Evolutionary conservation across 768 basidiomycete genomes (phyloP).

Genomic region (Tylopilus vinaceipallidus): DNA sequence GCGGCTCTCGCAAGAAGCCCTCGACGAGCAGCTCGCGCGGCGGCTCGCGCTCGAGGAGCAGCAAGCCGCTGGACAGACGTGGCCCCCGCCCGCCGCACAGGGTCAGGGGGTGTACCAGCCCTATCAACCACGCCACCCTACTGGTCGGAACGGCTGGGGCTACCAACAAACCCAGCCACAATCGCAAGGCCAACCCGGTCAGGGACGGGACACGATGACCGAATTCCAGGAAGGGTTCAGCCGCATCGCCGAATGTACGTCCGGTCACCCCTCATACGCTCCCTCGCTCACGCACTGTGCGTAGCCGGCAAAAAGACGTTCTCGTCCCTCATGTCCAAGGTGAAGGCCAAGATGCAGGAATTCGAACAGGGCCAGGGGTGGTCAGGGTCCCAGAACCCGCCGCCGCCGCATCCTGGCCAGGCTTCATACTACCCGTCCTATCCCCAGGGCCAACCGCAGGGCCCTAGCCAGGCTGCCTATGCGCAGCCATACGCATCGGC

Average conservation of each 20-base stretch:
- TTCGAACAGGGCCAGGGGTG: conserved; percentile 50
- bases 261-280: neutral
- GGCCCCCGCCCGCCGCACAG: conserved; percentile 12
- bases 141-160: conserved; percentile 8
- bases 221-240: conserved; percentile 75
- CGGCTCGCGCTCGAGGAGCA: conserved; percentile 65
- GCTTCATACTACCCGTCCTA: neutral
- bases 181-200: too few species aligned
- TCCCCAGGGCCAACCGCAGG: conserved; percentile 1
- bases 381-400: conserved; percentile 12
- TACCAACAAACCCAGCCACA: too few species aligned
- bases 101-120: conserved; percentile 19
- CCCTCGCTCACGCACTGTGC: neutral
- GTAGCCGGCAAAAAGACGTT: conserved; percentile 79
- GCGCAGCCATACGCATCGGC: conserved; percentile 1
- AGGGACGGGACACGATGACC: conserved; percentile 55
- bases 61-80: conserved; percentile 25
- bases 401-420: neutral
- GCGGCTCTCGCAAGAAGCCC: conserved; percentile 52
- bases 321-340: conserved; percentile 66
- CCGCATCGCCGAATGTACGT: conserved; percentile 77
- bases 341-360: conserved; percentile 83
- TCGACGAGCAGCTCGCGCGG: conserved; percentile 80
- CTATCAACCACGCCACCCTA: conserved; percentile 24
- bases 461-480: conserved; percentile 1